Evolutionary conservation across 2,329 filamentous ascomycete species (phyloP).

Genomic region (Onygena corvina): DNA sequence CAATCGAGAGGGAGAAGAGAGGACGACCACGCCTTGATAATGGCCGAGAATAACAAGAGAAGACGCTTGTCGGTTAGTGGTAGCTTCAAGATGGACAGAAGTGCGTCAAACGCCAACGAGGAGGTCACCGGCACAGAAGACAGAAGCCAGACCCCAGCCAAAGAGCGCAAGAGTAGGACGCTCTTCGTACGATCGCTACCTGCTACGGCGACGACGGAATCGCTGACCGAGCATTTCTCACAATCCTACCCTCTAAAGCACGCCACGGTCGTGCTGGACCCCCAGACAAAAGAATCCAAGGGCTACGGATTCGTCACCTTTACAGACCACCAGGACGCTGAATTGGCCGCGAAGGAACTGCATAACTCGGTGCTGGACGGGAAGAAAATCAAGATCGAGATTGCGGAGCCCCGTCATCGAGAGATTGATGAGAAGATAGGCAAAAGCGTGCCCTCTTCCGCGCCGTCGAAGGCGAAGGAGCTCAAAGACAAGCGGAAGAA

Average conservation of each 20-base stretch:
- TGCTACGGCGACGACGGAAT: constrained; percentile 63
- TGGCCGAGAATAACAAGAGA: constrained; percentile 29
- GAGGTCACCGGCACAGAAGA: constrained; percentile 19
- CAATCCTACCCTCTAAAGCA: constrained; percentile 92
- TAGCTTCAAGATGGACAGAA: constrained; percentile 17
- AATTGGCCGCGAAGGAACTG: constrained; percentile 66
- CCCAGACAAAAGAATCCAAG: constrained; percentile 71
- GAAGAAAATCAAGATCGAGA: constrained; percentile 69
- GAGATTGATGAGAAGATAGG: constrained; percentile 43
- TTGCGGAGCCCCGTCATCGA: constrained; percentile 75
- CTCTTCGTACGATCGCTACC: constrained; percentile 88
- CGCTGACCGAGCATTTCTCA: constrained; percentile 79
- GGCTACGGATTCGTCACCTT: constrained; percentile 97
- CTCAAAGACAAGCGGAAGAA: constrained; percentile 47
- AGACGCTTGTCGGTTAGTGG: constrained; percentile 25
- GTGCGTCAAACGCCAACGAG: constrained; percentile 9
- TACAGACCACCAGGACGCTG: constrained; percentile 81
- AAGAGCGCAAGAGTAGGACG: constrained; percentile 41
- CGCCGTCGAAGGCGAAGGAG: constrained; percentile 29
- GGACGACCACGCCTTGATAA: constrained; percentile 11
- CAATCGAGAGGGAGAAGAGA: neutral
- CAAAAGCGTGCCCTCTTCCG: constrained; percentile 28
- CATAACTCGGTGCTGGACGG: constrained; percentile 68
- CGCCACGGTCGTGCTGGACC: constrained; percentile 80
- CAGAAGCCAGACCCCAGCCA: constrained; percentile 11